Evolutionary conservation across 23 red algal genomes (phyloP).

Genomic region (Gracilaria gracilis): DNA sequence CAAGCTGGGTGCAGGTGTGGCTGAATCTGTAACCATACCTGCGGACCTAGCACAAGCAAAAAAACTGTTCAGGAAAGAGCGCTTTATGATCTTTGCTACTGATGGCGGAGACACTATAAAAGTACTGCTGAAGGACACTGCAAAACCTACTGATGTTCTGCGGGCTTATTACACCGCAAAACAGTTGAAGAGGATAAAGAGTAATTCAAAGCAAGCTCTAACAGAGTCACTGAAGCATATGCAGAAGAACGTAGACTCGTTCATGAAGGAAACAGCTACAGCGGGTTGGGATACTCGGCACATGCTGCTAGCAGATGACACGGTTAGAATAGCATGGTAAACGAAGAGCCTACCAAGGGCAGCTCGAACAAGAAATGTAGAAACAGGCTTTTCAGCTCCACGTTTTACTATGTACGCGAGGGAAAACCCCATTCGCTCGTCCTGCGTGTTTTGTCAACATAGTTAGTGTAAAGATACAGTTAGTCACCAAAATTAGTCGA

Average conservation of each 20-base stretch:
- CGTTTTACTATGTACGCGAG: not conserved
- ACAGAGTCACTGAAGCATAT: constrained; percentile 58
- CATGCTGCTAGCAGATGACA: constrained; percentile 68
- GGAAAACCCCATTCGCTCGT: not conserved
- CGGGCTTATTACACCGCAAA: constrained; percentile 63
- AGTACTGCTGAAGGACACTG: constrained; percentile 31
- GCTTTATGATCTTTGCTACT: constrained; percentile 58
- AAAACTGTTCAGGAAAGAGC: constrained; percentile 43
- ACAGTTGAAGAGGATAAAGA: constrained; percentile 30
- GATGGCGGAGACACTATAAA: constrained; percentile 17
- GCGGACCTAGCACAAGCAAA: constrained; percentile 27
- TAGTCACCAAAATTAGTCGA: constrained; percentile 28
- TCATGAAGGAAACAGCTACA: constrained; percentile 18
- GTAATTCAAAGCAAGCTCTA: constrained; percentile 9
- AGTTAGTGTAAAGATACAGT: constrained; percentile 19
- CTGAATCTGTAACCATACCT: constrained; percentile 36
- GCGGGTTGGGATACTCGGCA: constrained; percentile 69
- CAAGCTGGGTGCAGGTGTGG: constrained; percentile 77
- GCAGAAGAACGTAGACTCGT: constrained; percentile 32
- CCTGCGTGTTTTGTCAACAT: not conserved
- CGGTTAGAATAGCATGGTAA: constrained; percentile 42
- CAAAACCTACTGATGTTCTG: constrained; percentile 39
- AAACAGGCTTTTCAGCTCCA: not conserved
- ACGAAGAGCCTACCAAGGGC: not conserved
- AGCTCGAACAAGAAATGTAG: not conserved